A percentile compares a stretch with the other conserved stretches of the same genome.
These are phyloP conservation scores for Ziziphus jujuba DNA, from an alignment of 306 rosid genomes.

Conservation along the genomic window DNA sequence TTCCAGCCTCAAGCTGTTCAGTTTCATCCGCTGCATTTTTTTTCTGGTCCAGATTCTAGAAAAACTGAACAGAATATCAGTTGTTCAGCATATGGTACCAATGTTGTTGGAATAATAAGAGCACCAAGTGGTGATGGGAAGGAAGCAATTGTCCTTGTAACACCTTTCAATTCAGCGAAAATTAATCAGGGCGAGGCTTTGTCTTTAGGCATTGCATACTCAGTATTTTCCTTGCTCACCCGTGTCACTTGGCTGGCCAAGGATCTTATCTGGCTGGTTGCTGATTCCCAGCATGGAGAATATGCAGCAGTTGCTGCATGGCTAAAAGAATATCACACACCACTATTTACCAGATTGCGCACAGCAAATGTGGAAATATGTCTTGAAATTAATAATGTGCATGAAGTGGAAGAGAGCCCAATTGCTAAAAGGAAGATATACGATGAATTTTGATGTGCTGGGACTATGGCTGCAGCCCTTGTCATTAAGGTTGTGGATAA, in stretches of 20 bases:
- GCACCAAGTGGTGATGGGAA: constrained; percentile 97
- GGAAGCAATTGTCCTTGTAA: constrained; percentile 93
- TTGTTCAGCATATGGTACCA: constrained; percentile 63
- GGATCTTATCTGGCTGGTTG: constrained; percentile 86
- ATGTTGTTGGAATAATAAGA: constrained; percentile 84
- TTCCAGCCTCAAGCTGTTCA: constrained; percentile 56
- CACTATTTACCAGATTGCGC: constrained; percentile 43
- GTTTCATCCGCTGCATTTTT: constrained; percentile 79
- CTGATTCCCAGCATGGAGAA: constrained; percentile 85
- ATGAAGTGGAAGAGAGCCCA: constrained; percentile 39
- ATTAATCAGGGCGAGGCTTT: constrained; percentile 57
- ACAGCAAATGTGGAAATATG: constrained; percentile 49
- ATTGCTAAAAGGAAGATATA: constrained; percentile 34
- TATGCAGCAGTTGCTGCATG: constrained; percentile 76
- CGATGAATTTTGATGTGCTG: constrained; percentile 80
- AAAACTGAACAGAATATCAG: constrained; percentile 48
- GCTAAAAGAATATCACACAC: constrained; percentile 87
- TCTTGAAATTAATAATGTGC: constrained; percentile 27
- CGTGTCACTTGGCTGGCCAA: constrained; percentile 93
- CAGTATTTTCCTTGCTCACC: constrained; percentile 80
- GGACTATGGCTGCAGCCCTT: constrained; percentile 94
- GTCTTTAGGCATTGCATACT: constrained; percentile 79
- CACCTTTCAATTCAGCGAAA: constrained; percentile 65
- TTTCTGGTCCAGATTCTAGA: constrained; percentile 68
- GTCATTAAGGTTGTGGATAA: constrained; percentile 74